Evolutionary conservation across 371 early-diverging fungal genomes (phyloP).

Genomic region (Syncephalis fuscata): DNA sequence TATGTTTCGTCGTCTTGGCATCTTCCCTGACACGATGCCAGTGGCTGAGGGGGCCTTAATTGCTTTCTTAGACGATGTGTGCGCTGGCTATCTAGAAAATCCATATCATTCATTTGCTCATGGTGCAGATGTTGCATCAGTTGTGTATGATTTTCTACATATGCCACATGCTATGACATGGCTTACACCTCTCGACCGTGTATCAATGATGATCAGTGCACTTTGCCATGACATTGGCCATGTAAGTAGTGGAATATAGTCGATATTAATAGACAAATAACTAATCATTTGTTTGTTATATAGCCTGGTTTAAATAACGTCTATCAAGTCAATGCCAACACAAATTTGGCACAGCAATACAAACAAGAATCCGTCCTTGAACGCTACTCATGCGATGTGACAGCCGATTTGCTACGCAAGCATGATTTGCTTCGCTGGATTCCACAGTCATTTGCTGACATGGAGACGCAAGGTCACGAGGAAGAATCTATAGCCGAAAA

Average conservation of each 20-base stretch:
- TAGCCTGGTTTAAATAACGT: constrained; percentile 83
- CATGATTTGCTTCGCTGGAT: constrained; percentile 30
- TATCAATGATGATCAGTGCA: constrained; percentile 61
- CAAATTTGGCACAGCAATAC: constrained; percentile 47
- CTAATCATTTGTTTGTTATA: not conserved
- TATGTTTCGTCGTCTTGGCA: constrained; percentile 1
- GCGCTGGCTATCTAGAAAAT: constrained; percentile 52
- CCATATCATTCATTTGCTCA: constrained; percentile 85
- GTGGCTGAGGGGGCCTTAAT: constrained; percentile 25
- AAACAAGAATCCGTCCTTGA: constrained; percentile 70
- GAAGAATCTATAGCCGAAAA: not conserved
- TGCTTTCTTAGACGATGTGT: constrained; percentile 69
- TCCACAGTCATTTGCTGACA: too few species aligned
- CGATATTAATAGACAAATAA: not conserved
- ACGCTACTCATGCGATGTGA: constrained; percentile 61
- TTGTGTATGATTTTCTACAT: constrained; percentile 53
- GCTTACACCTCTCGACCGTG: constrained; percentile 47
- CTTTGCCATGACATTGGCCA: constrained; percentile 85
- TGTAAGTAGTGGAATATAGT: constrained; percentile 27
- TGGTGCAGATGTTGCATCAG: constrained; percentile 70
- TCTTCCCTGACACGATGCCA: not conserved
- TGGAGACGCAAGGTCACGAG: constrained; percentile 8
- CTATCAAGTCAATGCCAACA: constrained; percentile 69
- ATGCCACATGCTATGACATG: constrained; percentile 39
- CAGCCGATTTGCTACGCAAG: constrained; percentile 44